These are phyloP conservation scores for Colletotrichum tropicale DNA, from an alignment of 2,329 filamentous ascomycete genomes.

Conservation along the genomic window DNA sequence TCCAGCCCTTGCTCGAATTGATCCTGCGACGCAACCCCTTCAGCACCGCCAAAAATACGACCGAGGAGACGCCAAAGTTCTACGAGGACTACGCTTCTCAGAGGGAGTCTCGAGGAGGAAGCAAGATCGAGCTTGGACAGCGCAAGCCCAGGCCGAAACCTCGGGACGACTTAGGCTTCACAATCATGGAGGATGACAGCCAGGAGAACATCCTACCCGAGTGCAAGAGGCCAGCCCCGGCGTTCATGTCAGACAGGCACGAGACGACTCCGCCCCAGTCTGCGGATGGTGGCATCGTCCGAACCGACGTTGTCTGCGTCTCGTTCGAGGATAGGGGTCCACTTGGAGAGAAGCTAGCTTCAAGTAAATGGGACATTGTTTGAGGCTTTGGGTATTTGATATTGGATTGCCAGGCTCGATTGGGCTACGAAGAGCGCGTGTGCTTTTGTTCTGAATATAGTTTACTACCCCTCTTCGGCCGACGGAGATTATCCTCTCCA, in stretches of 20 bases:
- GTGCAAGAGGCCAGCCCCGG: not conserved
- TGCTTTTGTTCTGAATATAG: not conserved
- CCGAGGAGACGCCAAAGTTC: not conserved
- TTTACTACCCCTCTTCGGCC: not conserved
- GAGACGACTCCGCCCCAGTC: not conserved
- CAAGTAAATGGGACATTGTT: not conserved
- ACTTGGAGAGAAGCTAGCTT: not conserved
- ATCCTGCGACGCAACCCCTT: not conserved
- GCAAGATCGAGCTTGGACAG: conserved; percentile 11
- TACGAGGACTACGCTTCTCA: not conserved
- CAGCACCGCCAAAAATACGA: not conserved
- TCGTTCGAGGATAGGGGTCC: not conserved
- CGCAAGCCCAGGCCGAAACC: conserved; percentile 10
- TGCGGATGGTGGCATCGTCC: not conserved
- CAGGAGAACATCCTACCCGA: conserved; percentile 13
- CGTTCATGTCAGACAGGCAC: not conserved
- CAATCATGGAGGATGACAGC: conserved; percentile 19
- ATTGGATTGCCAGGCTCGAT: not conserved
- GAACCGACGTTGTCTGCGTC: conserved; percentile 14
- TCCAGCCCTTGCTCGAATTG: conserved; percentile 29
- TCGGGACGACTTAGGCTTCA: conserved; percentile 16
- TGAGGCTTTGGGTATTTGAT: not conserved
- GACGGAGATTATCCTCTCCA: not conserved
- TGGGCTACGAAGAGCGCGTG: not conserved
- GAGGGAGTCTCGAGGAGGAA: not conserved